Percentiles rank a stretch among this genome's conserved stretches.
phyloP scores from a whole-genome alignment of 352 stramenopile genomes.

The Pythium guiyangense region DNA sequence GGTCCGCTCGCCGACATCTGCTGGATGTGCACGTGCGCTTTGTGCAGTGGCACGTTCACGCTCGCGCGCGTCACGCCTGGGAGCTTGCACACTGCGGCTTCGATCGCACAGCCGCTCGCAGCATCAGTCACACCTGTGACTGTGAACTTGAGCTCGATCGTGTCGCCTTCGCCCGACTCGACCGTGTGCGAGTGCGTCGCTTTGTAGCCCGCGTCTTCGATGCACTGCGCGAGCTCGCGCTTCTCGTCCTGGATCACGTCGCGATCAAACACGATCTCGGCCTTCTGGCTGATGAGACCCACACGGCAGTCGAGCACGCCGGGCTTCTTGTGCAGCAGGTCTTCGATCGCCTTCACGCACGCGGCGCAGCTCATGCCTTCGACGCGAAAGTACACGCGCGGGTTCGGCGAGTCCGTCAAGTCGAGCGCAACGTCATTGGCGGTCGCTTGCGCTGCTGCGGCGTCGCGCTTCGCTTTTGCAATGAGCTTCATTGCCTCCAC shows the following conservation, averaged over 20 bases:
- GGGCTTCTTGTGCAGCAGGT: conserved; percentile 50
- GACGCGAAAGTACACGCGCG: conserved; percentile 76
- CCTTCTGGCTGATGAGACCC: conserved; percentile 83
- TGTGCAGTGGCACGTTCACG: conserved; percentile 62
- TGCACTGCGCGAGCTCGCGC: conserved; percentile 41
- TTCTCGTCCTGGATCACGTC: conserved; percentile 57
- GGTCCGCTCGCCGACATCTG: conserved; percentile 72
- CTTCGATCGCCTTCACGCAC: conserved; percentile 86
- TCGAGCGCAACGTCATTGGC: conserved; percentile 25
- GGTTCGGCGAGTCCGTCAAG: conserved; percentile 35
- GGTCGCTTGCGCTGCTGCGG: conserved; percentile 14
- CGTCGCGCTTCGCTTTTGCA: conserved; percentile 30
- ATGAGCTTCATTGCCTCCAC: conserved; percentile 51
- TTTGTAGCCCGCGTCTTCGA: conserved; percentile 74
- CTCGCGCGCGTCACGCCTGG: conserved; percentile 67
- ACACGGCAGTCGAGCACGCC: conserved; percentile 79
- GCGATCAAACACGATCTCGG: conserved; percentile 79
- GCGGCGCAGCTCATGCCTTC: conserved; percentile 86
- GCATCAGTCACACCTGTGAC: conserved; percentile 65
- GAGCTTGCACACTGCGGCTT: conserved; percentile 55
- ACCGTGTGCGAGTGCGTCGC: conserved; percentile 74
- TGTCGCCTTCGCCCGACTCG: conserved; percentile 71
- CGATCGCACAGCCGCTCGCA: conserved; percentile 62
- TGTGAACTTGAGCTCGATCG: conserved; percentile 75
- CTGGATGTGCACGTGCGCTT: conserved; percentile 73